Conservation (phyloP, 768 basidiomycete genomes). For the Pholiota molesta region DNA sequence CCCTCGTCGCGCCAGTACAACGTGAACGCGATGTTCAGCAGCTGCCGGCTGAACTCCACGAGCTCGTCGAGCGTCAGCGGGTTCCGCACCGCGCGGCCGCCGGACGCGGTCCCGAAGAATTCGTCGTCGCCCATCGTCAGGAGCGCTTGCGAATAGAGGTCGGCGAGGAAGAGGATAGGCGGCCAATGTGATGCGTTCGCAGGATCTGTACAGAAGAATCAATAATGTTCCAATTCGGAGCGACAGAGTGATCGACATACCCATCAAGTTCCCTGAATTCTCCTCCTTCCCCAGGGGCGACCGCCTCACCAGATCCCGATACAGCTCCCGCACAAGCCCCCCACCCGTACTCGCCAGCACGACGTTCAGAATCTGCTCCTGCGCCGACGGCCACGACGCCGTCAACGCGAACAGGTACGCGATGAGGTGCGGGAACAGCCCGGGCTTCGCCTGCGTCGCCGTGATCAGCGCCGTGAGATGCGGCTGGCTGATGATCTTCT, state of each 20-base stretch:
- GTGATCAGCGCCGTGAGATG: constrained; percentile 62
- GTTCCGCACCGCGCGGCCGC: constrained; percentile 51
- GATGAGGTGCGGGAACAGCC: constrained; percentile 51
- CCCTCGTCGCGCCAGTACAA: constrained; percentile 56
- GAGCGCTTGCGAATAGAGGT: constrained; percentile 83
- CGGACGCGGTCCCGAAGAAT: constrained; percentile 64
- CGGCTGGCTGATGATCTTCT: constrained; percentile 50
- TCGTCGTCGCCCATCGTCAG: constrained; percentile 97
- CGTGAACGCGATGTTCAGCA: constrained; percentile 84
- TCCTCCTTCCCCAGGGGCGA: constrained; percentile 66
- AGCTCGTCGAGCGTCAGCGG: constrained; percentile 86
- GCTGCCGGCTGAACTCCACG: constrained; percentile 67
- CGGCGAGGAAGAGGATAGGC: constrained; percentile 74
- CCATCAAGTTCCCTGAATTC: constrained; percentile 24
- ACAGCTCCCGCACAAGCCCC: constrained; percentile 75
- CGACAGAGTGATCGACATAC: constrained; percentile 18
- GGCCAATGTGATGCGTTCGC: constrained; percentile 56
- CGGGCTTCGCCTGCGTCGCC: constrained; percentile 39
- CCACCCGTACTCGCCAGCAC: constrained; percentile 52
- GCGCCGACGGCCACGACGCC: constrained; percentile 59
- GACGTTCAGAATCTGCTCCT: constrained; percentile 59
- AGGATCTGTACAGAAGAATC: constrained; percentile 38
- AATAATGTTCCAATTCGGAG: neutral
- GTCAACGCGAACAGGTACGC: constrained; percentile 60
- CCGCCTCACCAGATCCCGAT: constrained; percentile 63